A percentile compares a stretch with the other conserved stretches of the same genome.
These are phyloP conservation scores for Sphaerulina populicola DNA, from an alignment of 2,329 filamentous ascomycete genomes.

Conservation along the genomic window DNA sequence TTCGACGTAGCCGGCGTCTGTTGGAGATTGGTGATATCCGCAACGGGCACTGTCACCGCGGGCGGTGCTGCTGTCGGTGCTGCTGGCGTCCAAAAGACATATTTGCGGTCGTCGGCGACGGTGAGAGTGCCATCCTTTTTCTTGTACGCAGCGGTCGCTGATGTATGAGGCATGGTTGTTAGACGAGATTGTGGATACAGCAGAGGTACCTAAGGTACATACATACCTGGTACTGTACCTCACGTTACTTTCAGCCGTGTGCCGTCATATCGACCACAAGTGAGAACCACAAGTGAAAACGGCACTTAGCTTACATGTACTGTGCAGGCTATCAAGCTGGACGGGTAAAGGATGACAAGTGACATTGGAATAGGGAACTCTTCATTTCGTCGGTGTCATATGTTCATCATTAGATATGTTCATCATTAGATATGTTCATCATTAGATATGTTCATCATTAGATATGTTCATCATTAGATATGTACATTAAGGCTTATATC, in stretches of 20 bases:
- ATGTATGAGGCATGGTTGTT: slow-evolving; percentile 31
- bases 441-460: neutral
- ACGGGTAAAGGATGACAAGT: no score
- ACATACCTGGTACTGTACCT: neutral
- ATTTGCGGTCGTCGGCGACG: slow-evolving; percentile 63
- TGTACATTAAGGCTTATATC: slow-evolving; percentile 3
- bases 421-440: neutral
- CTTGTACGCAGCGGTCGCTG: slow-evolving; percentile 72
- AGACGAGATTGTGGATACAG: neutral
- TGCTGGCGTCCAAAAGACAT: slow-evolving; percentile 72
- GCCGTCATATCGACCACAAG: no score
- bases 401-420: neutral
- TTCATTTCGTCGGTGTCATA: no score
- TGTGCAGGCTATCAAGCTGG: no score
- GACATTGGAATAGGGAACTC: no score
- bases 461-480: no score
- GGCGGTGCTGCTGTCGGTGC: slow-evolving; percentile 53
- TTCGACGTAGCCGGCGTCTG: slow-evolving; percentile 81
- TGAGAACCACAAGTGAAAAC: no score
- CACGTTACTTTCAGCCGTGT: neutral
- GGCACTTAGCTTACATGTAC: no score
- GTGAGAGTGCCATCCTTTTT: slow-evolving; percentile 86
- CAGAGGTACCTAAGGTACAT: slow-evolving; percentile 8
- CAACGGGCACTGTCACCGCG: slow-evolving; percentile 60
- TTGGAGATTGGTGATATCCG: slow-evolving; percentile 83